phyloP scores from a whole-genome alignment of 257 asterid species.

The Capsicum pubescens region DNA sequence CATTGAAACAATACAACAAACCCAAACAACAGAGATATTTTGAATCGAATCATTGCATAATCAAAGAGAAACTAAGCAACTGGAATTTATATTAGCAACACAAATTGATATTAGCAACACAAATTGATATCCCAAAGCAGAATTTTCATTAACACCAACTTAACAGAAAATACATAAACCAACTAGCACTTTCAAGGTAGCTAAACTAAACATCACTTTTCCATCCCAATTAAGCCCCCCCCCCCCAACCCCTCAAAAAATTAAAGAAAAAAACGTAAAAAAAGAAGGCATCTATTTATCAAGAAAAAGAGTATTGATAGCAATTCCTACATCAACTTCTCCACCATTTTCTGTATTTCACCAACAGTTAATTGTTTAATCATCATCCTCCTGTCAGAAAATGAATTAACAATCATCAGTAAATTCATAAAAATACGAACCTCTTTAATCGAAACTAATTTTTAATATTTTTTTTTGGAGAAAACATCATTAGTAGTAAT shows the following conservation, averaged over 20 bases:
- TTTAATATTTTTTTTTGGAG: no score
- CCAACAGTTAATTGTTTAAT: not conserved
- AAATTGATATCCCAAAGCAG: not conserved
- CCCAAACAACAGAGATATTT: not conserved
- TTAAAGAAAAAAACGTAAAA: no score
- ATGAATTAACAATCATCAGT: not conserved
- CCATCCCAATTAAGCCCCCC: no score
- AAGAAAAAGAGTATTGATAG: constrained; percentile 9
- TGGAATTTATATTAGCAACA: not conserved
- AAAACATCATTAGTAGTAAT: no score
- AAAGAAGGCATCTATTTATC: constrained; percentile 28
- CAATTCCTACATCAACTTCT: not conserved
- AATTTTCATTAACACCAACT: constrained; percentile 22
- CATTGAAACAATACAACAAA: not conserved
- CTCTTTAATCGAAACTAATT: no score
- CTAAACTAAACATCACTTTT: no score
- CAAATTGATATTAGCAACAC: not conserved
- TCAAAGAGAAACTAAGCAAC: not conserved
- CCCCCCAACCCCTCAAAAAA: not conserved
- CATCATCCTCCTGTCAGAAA: constrained; percentile 33
- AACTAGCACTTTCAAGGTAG: not conserved
- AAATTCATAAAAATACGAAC: not conserved
- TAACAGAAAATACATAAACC: not conserved
- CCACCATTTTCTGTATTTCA: not conserved
- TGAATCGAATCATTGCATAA: not conserved